These are phyloP conservation scores for Leishmania mexicana DNA, from an alignment of 208 protist genomes.

Conservation along the genomic window DNA sequence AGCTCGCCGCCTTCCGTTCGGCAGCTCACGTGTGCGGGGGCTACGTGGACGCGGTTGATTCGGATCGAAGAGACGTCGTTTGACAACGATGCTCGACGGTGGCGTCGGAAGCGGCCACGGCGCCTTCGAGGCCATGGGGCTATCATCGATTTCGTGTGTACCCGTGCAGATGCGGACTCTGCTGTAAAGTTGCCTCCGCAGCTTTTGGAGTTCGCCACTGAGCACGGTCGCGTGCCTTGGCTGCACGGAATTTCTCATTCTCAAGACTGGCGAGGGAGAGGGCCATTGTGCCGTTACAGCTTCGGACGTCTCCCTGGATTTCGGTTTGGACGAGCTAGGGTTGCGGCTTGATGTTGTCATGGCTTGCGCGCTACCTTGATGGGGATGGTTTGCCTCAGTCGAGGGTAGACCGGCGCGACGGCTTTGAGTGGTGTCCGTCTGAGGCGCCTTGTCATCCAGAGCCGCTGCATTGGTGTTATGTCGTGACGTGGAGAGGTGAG, in stretches of 20 bases:
- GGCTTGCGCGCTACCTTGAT: neutral
- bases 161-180: neutral
- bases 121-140: neutral
- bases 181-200: slow-evolving; percentile 1
- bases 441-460: neutral
- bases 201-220: neutral
- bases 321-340: neutral
- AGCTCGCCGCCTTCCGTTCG: slow-evolving; percentile 22
- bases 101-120: slow-evolving; percentile 11
- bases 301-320: neutral
- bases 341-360: neutral
- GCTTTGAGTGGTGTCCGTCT: neutral
- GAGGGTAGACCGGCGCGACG: neutral
- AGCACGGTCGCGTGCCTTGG: neutral
- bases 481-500: neutral
- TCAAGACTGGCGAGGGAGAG: slow-evolving; percentile 7
- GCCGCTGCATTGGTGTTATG: neutral
- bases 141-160: neutral
- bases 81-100: slow-evolving; percentile 8
- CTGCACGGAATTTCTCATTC: neutral
- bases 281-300: neutral
- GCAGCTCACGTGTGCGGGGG: slow-evolving; percentile 16
- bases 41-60: neutral
- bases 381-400: neutral
- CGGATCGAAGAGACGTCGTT: slow-evolving; percentile 12